Percentiles rank a stretch among this genome's conserved stretches.
Evolutionary conservation across 805 yeast genomes (phyloP).

Genomic region (Pichia paraexigua): DNA sequence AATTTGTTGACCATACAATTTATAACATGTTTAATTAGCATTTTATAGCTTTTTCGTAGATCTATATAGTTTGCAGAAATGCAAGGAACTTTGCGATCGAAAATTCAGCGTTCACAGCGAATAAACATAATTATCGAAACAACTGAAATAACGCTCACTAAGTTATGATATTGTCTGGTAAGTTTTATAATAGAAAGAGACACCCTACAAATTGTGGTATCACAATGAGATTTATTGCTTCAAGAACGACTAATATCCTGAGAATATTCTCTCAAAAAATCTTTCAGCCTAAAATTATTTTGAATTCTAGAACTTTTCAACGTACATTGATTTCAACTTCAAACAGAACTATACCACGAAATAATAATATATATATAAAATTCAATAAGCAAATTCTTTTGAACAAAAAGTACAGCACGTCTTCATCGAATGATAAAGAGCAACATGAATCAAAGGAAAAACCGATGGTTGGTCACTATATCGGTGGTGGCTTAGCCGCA

Average conservation of each 20-base stretch:
- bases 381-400: background rate
- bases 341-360: background rate
- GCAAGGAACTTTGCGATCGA: background rate
- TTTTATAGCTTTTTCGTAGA: background rate
- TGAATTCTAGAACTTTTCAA: background rate
- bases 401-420: background rate
- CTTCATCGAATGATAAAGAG: background rate
- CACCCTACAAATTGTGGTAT: background rate
- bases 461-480: constrained; percentile 4
- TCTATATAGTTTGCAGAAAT: too few relatives aligned
- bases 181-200: background rate
- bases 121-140: background rate
- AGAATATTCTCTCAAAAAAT: background rate
- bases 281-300: background rate
- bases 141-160: too few relatives aligned
- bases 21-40: constrained; percentile 11
- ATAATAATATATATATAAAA: background rate
- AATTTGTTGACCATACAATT: constrained; percentile 13
- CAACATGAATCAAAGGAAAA: background rate
- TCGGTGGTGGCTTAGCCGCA: constrained; percentile 10
- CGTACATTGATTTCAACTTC: background rate
- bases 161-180: too few relatives aligned
- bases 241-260: background rate
- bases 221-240: background rate
- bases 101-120: background rate